These are phyloP conservation scores for Magnaporthiopsis rhizophila DNA, from an alignment of 2,329 filamentous ascomycete genomes.

Conservation along the genomic window DNA sequence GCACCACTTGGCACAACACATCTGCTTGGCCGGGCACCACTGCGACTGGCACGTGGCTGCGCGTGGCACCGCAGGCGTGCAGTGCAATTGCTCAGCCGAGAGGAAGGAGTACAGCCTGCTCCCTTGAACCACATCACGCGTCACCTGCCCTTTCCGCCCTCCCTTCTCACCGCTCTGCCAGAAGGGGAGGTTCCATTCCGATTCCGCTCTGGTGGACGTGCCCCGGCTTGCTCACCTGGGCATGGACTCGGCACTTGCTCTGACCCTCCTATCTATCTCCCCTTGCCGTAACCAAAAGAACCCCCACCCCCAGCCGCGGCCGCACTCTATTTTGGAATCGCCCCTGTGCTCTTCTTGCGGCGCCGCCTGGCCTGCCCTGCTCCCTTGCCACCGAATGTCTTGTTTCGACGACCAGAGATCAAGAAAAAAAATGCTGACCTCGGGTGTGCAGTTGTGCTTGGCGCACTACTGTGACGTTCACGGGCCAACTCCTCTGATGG, in stretches of 20 bases:
- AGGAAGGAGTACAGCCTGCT: not conserved
- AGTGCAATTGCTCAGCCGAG: constrained; percentile 5
- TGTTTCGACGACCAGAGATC: not conserved
- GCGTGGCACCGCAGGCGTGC: constrained; percentile 5
- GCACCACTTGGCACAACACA: constrained; percentile 1
- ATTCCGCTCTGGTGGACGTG: too few relatives aligned
- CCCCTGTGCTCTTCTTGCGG: not conserved
- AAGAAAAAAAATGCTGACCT: constrained; percentile 28
- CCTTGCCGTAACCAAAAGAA: not conserved
- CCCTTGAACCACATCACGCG: constrained; percentile 6
- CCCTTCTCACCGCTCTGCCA: constrained; percentile 2
- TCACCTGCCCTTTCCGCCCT: constrained; percentile 2
- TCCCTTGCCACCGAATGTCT: not conserved
- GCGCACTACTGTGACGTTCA: constrained; percentile 66
- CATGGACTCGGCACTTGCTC: not conserved
- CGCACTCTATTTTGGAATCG: not conserved
- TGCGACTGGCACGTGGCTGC: constrained; percentile 2
- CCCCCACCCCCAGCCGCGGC: not conserved
- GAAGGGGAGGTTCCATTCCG: too few relatives aligned
- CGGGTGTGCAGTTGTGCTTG: constrained; percentile 52
- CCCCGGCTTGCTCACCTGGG: not conserved
- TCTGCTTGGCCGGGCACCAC: not conserved
- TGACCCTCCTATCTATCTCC: not conserved
- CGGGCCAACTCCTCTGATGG: constrained; percentile 61
- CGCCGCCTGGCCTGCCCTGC: not conserved